Evolutionary conservation across 2,329 filamentous ascomycete species (phyloP), one percentile per base, ranked within the genome.

Genomic region (Talaromyces sp.): DNA sequence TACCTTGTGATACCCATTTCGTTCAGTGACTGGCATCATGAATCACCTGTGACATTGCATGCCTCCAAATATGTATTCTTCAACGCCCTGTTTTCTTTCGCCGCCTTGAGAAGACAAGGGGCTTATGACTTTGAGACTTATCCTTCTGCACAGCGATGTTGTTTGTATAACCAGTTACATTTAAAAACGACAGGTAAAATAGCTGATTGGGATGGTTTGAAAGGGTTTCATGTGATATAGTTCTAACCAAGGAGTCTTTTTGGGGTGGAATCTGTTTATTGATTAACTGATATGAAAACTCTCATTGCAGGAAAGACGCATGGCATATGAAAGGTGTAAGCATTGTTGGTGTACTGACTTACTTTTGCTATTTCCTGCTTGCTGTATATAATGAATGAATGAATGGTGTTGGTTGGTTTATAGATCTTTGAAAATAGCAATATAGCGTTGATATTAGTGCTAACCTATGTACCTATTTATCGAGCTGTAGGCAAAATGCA

Each of bases 301-400:
- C 40, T 55, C 53, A 25, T 36, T 35, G 52, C 53, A 46, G 15
- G 6, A 2, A 33, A 41, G 21, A 28, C 46, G 53, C 53, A 39
- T 55, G 40, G 53, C 53, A 55, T 46, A 46, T 46, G 43, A 46
- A 46, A 17, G 53, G 33, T 46, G 46, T 43, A 31, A 52, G 40
- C n/a, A 13, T 45, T 33, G 37, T 31, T 46, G 28, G 28, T 35
- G 9, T 33, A 33, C n/a, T 33, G 15, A 15, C 50, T 56, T 21
- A 46, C 25, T 39, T 19, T 36, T 45, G 15, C 10, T 22, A 25
- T 31, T 39, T 22, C 31, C 17, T n/a, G 15, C n/a, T 56, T 35
- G 36, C 31, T 56, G 54, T 56, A 56, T 25, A 56, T 56, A 56
- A 50, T 35, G 54, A 56, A 15, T 56, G 54, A 46, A 48, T 46